Base-by-base conservation (phyloP, 371 early-diverging fungal species). In the Rhizopus delemar region DNA sequence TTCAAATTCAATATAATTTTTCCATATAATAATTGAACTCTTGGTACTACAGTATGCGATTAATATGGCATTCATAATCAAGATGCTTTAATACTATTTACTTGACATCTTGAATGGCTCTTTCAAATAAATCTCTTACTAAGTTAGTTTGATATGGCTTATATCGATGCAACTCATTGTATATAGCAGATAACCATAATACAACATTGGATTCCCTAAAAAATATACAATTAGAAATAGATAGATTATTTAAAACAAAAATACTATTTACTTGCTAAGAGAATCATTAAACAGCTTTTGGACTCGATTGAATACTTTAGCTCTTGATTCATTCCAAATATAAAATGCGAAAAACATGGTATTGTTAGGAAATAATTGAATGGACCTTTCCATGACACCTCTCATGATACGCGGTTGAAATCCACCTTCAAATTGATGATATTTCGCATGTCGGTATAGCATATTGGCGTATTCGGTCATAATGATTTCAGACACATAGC, bases 311-410 rank as follows among this genome's bases (percentile, higher is more conserved):
- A 87, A 78, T 22, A 89, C 73, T 65, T 85, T 83, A 22, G 83
- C 84, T 56, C 81, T 73, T 15, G 82, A 75, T 56, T 91, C 91
- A 45, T 86, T 86, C 84, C 84, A 85, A 11, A 84, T 80, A 63
- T 81, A 88, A 50, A 87, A 48, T 1, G 74, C 68, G 41, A 84
- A 71, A 16, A 91, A 70, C 4, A 86, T 67, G 0, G 83, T 80
- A 55, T 87, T 85, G 58, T 79, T 77, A 0, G 89, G 89, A 55
- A 85, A 89, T 16, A 77, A 54, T 2, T 50, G 53, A 15, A 84
- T 51, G 3, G 80, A 78, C 0, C 68, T 51, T 51, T 83, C 80
- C 56, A 86, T 60, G 9, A 75, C 73, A 2, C 66, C 53, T 12
- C 89, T 71, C 52, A 89, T 54, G 12, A 78, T 61, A 1, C 74